Evolutionary conservation across 23 red algal genomes (phyloP).

Genomic region (Gracilaria caudata): DNA sequence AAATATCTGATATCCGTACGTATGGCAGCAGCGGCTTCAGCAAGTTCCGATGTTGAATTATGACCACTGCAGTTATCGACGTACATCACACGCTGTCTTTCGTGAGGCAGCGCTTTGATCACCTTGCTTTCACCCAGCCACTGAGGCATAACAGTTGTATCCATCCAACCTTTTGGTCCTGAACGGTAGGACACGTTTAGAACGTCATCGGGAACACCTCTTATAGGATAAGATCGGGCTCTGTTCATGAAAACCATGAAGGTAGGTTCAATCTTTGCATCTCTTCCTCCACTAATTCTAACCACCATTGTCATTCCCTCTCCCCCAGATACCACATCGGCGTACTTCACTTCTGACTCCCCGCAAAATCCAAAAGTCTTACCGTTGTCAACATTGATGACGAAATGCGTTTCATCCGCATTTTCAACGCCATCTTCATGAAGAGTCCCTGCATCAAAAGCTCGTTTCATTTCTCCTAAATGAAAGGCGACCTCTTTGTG

Average conservation of each 20-base stretch:
- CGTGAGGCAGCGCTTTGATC: background rate
- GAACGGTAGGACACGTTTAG: slow-evolving; percentile 13
- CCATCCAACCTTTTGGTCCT: slow-evolving; percentile 45
- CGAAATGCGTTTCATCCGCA: slow-evolving; percentile 49
- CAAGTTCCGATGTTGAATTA: background rate
- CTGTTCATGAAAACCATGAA: slow-evolving; percentile 52
- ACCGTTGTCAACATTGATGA: slow-evolving; percentile 38
- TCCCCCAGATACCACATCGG: slow-evolving; percentile 36
- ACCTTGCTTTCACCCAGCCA: background rate
- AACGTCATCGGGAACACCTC: slow-evolving; percentile 21
- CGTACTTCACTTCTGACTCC: slow-evolving; percentile 25
- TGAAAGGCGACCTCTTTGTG: slow-evolving; percentile 48
- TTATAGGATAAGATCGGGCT: slow-evolving; percentile 19
- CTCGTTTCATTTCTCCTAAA: background rate
- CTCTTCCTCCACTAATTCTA: slow-evolving; percentile 11
- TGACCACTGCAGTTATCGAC: slow-evolving; percentile 25
- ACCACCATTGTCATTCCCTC: slow-evolving; percentile 59
- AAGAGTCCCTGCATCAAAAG: slow-evolving; percentile 3
- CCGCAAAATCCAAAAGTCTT: slow-evolving; percentile 40
- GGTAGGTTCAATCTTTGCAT: slow-evolving; percentile 20
- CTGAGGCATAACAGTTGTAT: background rate
- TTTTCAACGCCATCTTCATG: slow-evolving; percentile 49
- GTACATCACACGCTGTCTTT: background rate
- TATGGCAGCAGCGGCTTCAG: background rate
- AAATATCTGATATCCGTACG: slow-evolving; percentile 6